Evolutionary conservation across 2,329 filamentous ascomycete genomes (phyloP).

Genomic region (Cercospora sp.): DNA sequence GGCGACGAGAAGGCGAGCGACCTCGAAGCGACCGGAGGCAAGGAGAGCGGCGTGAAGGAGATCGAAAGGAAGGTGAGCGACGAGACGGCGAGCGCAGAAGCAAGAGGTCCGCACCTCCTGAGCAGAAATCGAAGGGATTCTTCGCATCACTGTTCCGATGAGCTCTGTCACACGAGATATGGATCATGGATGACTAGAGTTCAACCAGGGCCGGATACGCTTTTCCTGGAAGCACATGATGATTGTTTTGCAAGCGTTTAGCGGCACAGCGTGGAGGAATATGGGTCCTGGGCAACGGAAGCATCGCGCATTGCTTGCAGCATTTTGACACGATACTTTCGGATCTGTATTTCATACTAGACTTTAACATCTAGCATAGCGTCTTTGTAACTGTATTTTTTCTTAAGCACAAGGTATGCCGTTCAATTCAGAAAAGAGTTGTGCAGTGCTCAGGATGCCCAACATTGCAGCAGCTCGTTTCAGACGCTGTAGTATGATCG

Average conservation of each 20-base stretch:
- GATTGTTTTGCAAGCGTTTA: neutral
- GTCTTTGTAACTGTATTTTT: too few species aligned
- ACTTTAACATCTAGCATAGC: neutral
- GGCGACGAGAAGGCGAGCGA: slow-evolving; percentile 16
- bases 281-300: neutral
- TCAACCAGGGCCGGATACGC: neutral
- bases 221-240: neutral
- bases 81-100: slow-evolving; percentile 17
- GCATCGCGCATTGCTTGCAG: neutral
- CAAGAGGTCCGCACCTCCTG: slow-evolving; percentile 11
- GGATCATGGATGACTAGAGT: neutral
- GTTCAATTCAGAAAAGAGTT: too few species aligned
- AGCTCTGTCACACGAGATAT: neutral
- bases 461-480: too few species aligned
- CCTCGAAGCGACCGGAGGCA: slow-evolving; percentile 9
- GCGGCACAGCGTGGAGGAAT: neutral
- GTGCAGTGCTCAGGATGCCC: too few species aligned
- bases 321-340: slow-evolving; percentile 1
- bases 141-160: slow-evolving; percentile 18
- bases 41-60: slow-evolving; percentile 12
- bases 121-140: slow-evolving; percentile 20
- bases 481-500: too few species aligned
- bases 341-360: neutral
- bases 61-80: slow-evolving; percentile 13
- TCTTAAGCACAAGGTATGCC: too few species aligned